A percentile compares a stretch with the other conserved stretches of the same genome.
Evolutionary conservation across 495 filamentous ascomycete species (phyloP).

Genomic region (Sabuloglossum arenarium): DNA sequence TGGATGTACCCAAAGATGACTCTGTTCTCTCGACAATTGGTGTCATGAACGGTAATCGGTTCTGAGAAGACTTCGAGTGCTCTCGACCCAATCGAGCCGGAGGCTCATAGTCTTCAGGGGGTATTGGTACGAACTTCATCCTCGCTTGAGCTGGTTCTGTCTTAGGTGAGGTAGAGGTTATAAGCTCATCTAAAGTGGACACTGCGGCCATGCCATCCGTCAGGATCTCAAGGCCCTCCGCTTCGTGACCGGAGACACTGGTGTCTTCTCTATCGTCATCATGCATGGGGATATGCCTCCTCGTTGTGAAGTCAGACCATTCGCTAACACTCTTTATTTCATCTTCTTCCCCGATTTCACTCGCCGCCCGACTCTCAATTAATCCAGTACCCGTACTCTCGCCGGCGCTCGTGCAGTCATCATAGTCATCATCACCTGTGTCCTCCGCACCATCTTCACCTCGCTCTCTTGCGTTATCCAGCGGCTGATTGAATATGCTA

Average conservation of each 20-base stretch:
- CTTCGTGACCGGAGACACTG: slow-evolving; percentile 13
- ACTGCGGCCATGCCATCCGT: neutral
- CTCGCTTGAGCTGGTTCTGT: slow-evolving; percentile 17
- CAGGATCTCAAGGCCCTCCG: slow-evolving; percentile 2
- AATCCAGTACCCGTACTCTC: slow-evolving; percentile 64
- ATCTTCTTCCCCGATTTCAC: slow-evolving; percentile 25
- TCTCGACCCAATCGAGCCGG: slow-evolving; percentile 58
- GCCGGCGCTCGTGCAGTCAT: slow-evolving; percentile 63
- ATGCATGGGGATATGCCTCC: slow-evolving; percentile 41
- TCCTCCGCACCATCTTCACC: slow-evolving; percentile 30
- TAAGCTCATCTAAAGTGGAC: slow-evolving; percentile 10
- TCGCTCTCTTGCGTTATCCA: slow-evolving; percentile 28
- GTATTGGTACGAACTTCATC: slow-evolving; percentile 39
- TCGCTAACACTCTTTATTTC: slow-evolving; percentile 45
- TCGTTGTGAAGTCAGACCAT: slow-evolving; percentile 70
- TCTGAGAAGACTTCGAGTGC: slow-evolving; percentile 54
- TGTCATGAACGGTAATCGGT: slow-evolving; percentile 90
- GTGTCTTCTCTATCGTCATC: slow-evolving; percentile 22
- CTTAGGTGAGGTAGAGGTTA: slow-evolving; percentile 22
- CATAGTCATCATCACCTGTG: slow-evolving; percentile 32
- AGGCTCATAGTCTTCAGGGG: slow-evolving; percentile 67
- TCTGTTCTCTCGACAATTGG: slow-evolving; percentile 93
- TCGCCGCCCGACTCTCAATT: slow-evolving; percentile 33
- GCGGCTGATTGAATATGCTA: slow-evolving; percentile 82
- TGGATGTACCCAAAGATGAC: slow-evolving; percentile 51